Percentiles rank a stretch among this genome's conserved stretches.
phyloP scores from a whole-genome alignment of 2,329 filamentous ascomycete species.

The Periconia digitata region DNA sequence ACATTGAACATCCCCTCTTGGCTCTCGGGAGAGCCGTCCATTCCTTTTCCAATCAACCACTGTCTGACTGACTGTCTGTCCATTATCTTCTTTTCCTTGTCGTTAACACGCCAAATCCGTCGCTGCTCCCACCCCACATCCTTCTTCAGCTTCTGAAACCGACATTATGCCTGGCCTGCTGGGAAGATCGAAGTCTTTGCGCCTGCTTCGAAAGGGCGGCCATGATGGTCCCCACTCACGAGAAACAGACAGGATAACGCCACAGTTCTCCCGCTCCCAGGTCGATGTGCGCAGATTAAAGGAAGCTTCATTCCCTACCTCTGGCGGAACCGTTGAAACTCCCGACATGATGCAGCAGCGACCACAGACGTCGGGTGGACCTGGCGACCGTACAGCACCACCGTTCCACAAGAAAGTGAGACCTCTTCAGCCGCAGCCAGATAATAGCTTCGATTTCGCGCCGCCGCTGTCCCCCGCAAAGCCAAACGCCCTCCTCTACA shows the following conservation, averaged over 20 bases:
- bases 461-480: conserved; percentile 30
- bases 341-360: conserved; percentile 34
- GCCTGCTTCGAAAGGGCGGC: conserved; percentile 36
- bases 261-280: conserved; percentile 23
- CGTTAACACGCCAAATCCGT: conserved; percentile 6
- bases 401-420: conserved; percentile 41
- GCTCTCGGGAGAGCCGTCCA: conserved; percentile 44
- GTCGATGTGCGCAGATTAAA: conserved; percentile 37
- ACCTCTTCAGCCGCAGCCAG: conserved; percentile 26
- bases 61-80: conserved; percentile 19
- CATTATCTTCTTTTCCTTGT: conserved; percentile 16
- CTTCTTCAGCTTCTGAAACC: conserved; percentile 39
- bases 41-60: conserved; percentile 39
- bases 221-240: conserved; percentile 34
- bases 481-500: conserved; percentile 33
- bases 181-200: conserved; percentile 41
- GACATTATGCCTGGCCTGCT: conserved; percentile 39
- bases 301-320: conserved; percentile 27
- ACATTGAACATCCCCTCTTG: conserved; percentile 24
- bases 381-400: conserved; percentile 31
- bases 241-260: conserved; percentile 23
- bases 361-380: conserved; percentile 38
- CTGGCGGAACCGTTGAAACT: conserved; percentile 27
- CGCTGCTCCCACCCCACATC: conserved; percentile 23
- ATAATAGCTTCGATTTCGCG: conserved; percentile 26